Base-by-base conservation (phyloP, 2,329 filamentous ascomycete genomes). In the Corynespora cassiicola region DNA sequence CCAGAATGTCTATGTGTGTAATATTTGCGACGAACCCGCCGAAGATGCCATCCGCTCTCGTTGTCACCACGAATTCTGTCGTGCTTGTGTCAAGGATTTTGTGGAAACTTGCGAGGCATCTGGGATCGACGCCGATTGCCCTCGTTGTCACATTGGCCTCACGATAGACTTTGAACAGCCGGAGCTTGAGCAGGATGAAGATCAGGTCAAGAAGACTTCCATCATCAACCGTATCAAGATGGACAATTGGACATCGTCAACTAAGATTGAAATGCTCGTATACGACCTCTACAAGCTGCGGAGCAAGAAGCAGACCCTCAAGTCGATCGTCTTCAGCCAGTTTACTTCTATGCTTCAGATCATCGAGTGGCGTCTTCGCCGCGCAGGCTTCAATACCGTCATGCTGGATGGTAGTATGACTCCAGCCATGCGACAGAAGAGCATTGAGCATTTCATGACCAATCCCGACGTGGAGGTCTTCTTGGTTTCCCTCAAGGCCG, bases 171-270 rank as follows among this genome's bases (percentile, higher is more conserved):
- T 96, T 24, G 92, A 96, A 64, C 91, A 96, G 70, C 90, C 91
- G 0, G 91, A 95, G 53, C 91, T 96, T 36, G 91, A 96, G 69
- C 91, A 96, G 68, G 89, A 96, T 47, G 88, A 92, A 65, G 79
- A 83, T 2, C 73, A 85, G 6, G 84, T 96, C 43, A 96, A 96
- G 79, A 96, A 96, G 72, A 91, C 85, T 10, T 96, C 90, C 2
- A 99, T 99, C 67, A 95, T 97, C 76, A 97, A 97, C 68, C 88
- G 94, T 38, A 97, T 99, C 72, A 90, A 92, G 70, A 96, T 97
- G 91, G 89, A 95, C 66, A 88, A 97, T 59, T 99, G 94, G 94
- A 96, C 90, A 0, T 96, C 90, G 0, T 96, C 90, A 1, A 96
- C 91, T 47, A 99, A 99, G 75, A 99, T 99, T 52, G 94, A 99